These are phyloP conservation scores for Purshia tridentata DNA, from an alignment of 306 rosid genomes.

Conservation along the genomic window DNA sequence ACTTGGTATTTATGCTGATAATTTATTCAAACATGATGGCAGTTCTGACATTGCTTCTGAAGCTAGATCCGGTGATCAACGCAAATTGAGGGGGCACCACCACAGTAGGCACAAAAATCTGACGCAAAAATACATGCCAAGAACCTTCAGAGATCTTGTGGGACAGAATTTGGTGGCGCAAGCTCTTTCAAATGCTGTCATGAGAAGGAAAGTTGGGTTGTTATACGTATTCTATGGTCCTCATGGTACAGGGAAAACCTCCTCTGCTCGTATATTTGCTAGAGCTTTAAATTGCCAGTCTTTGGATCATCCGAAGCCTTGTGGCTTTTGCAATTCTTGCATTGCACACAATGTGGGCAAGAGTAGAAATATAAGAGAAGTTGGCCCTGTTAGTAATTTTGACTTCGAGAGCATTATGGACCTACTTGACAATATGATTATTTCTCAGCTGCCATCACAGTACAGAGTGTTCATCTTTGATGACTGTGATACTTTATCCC, in stretches of 20 bases:
- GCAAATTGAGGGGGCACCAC: slow-evolving; percentile 54
- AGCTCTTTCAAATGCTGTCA: slow-evolving; percentile 94
- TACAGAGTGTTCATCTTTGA: slow-evolving; percentile 85
- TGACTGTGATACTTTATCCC: slow-evolving; percentile 80
- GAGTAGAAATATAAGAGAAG: slow-evolving; percentile 76
- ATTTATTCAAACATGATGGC: slow-evolving; percentile 70
- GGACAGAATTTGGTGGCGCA: slow-evolving; percentile 93
- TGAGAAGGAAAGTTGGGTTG: slow-evolving; percentile 70
- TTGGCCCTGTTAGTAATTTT: slow-evolving; percentile 87
- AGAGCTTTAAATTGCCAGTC: slow-evolving; percentile 93
- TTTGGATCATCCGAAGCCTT: slow-evolving; percentile 74
- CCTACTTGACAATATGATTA: slow-evolving; percentile 72
- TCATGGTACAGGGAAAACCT: slow-evolving; percentile 96
- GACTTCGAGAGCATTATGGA: slow-evolving; percentile 84
- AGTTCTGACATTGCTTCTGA: slow-evolving; percentile 94
- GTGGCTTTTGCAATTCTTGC: slow-evolving; percentile 94
- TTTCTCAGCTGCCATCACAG: slow-evolving; percentile 74
- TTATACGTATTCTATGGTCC: slow-evolving; percentile 94
- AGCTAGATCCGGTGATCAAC: slow-evolving; percentile 76
- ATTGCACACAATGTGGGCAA: slow-evolving; percentile 73
- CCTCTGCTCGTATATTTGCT: slow-evolving; percentile 89
- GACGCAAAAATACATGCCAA: slow-evolving; percentile 87
- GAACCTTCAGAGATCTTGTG: slow-evolving; percentile 78
- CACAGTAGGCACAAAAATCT: slow-evolving; percentile 72
- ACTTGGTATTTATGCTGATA: slow-evolving; percentile 79